A percentile compares a stretch with the other conserved stretches of the same genome.
Evolutionary conservation across 2,329 filamentous ascomycete species (phyloP).

Genomic region (Fusarium neocosmosporiellum): DNA sequence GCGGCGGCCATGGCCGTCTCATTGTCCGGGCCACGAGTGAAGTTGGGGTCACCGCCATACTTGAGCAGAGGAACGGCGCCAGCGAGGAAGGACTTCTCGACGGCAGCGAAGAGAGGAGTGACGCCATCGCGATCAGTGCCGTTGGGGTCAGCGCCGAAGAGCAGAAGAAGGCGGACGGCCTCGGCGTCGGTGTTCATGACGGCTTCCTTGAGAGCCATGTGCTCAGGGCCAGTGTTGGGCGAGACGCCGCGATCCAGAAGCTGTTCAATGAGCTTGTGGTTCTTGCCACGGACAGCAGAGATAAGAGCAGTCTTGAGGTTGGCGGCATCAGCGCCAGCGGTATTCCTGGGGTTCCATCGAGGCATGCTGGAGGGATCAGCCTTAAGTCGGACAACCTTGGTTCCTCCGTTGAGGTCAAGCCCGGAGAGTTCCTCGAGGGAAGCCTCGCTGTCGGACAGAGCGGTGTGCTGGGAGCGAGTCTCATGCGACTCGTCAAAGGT

Average conservation of each 20-base stretch:
- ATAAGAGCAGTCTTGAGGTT: constrained; percentile 61
- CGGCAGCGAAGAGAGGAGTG: constrained; percentile 63
- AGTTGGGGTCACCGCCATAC: constrained; percentile 71
- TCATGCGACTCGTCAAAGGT: constrained; percentile 47
- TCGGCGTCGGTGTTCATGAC: constrained; percentile 63
- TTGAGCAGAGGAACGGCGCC: constrained; percentile 70
- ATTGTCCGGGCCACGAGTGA: constrained; percentile 59
- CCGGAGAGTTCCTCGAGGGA: constrained; percentile 49
- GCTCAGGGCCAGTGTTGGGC: constrained; percentile 58
- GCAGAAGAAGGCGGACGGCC: constrained; percentile 64
- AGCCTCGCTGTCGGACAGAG: constrained; percentile 40
- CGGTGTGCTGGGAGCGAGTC: constrained; percentile 39
- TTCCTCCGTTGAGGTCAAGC: constrained; percentile 54
- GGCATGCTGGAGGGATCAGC: constrained; percentile 64
- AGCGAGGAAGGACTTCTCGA: constrained; percentile 65
- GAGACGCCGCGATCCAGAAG: constrained; percentile 68
- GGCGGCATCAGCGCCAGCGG: constrained; percentile 53
- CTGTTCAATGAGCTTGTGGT: constrained; percentile 67
- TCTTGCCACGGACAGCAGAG: constrained; percentile 65
- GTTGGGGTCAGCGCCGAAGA: constrained; percentile 70
- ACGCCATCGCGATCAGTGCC: constrained; percentile 58
- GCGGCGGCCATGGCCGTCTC: constrained; percentile 67
- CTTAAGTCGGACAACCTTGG: constrained; percentile 59
- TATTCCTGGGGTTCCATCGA: constrained; percentile 62
- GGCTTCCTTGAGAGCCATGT: constrained; percentile 64